phyloP scores from a whole-genome alignment of 352 stramenopile species.

The Phytopythium kandeliae region DNA sequence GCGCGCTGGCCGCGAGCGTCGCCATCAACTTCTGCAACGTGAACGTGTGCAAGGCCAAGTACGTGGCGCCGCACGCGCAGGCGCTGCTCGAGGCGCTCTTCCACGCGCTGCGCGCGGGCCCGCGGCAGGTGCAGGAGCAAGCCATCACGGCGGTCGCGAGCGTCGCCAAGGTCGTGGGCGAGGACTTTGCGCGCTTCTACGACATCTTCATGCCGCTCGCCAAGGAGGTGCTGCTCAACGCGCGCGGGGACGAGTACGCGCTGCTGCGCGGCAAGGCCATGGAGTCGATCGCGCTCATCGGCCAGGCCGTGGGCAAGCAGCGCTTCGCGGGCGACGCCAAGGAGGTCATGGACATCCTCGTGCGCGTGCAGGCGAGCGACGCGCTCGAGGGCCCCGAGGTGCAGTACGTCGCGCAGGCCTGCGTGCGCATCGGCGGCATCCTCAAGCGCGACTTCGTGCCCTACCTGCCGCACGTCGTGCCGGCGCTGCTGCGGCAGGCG shows the following conservation, averaged over 20 bases:
- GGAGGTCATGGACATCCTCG: slow-evolving; percentile 85
- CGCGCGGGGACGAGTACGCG: slow-evolving; percentile 67
- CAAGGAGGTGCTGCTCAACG: slow-evolving; percentile 79
- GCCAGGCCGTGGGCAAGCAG: slow-evolving; percentile 84
- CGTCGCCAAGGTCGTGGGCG: slow-evolving; percentile 78
- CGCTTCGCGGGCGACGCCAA: slow-evolving; percentile 71
- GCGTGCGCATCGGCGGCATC: slow-evolving; percentile 81
- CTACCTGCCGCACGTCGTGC: slow-evolving; percentile 81
- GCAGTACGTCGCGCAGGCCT: slow-evolving; percentile 85
- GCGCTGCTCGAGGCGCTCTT: slow-evolving; percentile 76
- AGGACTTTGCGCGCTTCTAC: slow-evolving; percentile 78
- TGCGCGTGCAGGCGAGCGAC: slow-evolving; percentile 68
- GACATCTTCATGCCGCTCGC: slow-evolving; percentile 85
- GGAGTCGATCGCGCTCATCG: slow-evolving; percentile 86
- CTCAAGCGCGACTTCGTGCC: slow-evolving; percentile 85
- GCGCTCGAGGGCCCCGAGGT: slow-evolving; percentile 68
- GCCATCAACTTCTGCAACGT: slow-evolving; percentile 86
- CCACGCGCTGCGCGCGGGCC: slow-evolving; percentile 64
- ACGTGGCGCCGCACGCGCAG: slow-evolving; percentile 60
- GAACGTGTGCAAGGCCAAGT: slow-evolving; percentile 78
- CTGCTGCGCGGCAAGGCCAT: slow-evolving; percentile 84
- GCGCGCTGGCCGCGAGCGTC: slow-evolving; percentile 68
- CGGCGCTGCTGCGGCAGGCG: slow-evolving; percentile 75
- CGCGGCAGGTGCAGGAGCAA: slow-evolving; percentile 83
- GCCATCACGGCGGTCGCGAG: slow-evolving; percentile 83